Conservation (phyloP, 2,329 filamentous ascomycete species). For the Nemania serpens region DNA sequence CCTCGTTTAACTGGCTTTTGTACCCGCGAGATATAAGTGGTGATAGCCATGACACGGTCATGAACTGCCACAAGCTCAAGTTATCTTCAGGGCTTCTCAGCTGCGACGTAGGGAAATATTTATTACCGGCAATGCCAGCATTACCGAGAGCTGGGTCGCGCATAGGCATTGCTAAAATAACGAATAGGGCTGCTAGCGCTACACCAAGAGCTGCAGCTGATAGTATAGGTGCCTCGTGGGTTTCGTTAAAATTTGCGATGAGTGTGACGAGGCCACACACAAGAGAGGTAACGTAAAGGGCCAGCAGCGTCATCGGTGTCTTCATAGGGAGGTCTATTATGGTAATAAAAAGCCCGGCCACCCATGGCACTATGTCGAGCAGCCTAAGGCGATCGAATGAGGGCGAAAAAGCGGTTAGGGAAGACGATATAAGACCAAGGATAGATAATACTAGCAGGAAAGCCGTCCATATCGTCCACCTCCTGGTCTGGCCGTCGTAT, state of each 20-base stretch:
- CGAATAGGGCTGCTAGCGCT: constrained; percentile 52
- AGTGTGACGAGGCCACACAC: constrained; percentile 39
- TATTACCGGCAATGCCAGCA: constrained; percentile 63
- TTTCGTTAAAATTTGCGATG: constrained; percentile 37
- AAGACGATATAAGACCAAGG: constrained; percentile 43
- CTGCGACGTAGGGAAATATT: constrained; percentile 57
- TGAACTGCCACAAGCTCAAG: constrained; percentile 79
- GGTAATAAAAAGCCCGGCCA: constrained; percentile 44
- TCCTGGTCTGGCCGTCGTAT: constrained; percentile 27
- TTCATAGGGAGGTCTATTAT: constrained; percentile 46
- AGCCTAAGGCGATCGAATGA: constrained; percentile 37
- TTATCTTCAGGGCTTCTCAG: constrained; percentile 80
- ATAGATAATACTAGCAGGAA: constrained; percentile 42
- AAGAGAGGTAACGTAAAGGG: constrained; percentile 46
- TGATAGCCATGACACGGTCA: constrained; percentile 81
- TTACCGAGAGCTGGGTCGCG: constrained; percentile 60
- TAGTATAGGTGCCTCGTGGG: constrained; percentile 41
- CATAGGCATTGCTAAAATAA: constrained; percentile 72
- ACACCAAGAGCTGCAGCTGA: constrained; percentile 45
- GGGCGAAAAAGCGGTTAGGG: constrained; percentile 39
- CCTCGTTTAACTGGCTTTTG: constrained; percentile 69
- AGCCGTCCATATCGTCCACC: constrained; percentile 49
- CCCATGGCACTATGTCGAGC: constrained; percentile 49
- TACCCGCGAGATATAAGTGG: constrained; percentile 71
- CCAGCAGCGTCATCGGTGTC: constrained; percentile 48